Percentiles rank a stretch among this genome's conserved stretches.
These are phyloP conservation scores for Panaeolus papilionaceus DNA, from an alignment of 768 basidiomycete genomes.

Conservation along the genomic window DNA sequence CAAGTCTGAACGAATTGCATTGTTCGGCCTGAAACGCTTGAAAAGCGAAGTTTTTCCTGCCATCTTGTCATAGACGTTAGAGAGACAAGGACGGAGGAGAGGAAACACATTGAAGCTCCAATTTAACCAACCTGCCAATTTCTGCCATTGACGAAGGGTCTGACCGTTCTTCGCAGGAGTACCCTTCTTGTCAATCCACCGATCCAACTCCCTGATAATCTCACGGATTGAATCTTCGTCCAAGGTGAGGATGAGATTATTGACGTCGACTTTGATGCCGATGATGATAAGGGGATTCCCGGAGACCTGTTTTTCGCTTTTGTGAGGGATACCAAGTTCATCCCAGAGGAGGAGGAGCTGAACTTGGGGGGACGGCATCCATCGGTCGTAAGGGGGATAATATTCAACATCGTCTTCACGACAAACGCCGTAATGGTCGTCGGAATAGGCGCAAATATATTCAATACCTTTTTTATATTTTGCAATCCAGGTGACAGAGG, in stretches of 20 bases:
- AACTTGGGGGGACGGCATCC: conserved; percentile 36
- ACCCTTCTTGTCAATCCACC: not conserved
- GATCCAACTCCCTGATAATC: not conserved
- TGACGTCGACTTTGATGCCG: conserved; percentile 42
- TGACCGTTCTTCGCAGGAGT: not conserved
- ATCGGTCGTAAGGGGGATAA: conserved; percentile 34
- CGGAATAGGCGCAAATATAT: conserved; percentile 35
- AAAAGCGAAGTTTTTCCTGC: conserved; percentile 25
- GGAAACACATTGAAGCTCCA: conserved; percentile 43
- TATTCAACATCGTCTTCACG: conserved; percentile 21
- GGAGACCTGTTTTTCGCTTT: conserved; percentile 42
- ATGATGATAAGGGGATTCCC: conserved; percentile 40
- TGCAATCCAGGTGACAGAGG: conserved; percentile 45
- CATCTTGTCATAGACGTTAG: conserved; percentile 35
- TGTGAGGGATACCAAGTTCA: conserved; percentile 42
- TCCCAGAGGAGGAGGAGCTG: conserved; percentile 48
- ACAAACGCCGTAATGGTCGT: conserved; percentile 38
- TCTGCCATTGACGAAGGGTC: conserved; percentile 22
- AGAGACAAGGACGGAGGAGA: conserved; percentile 31
- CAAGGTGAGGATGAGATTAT: conserved; percentile 33
- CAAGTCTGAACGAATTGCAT: conserved; percentile 30
- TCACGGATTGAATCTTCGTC: conserved; percentile 15
- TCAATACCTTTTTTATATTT: conserved; percentile 25
- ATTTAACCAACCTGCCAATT: conserved; percentile 35
- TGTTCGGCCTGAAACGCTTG: conserved; percentile 28